phyloP scores from a whole-genome alignment of 2,329 filamentous ascomycete genomes.

The Clarireedia homoeocarpa region DNA sequence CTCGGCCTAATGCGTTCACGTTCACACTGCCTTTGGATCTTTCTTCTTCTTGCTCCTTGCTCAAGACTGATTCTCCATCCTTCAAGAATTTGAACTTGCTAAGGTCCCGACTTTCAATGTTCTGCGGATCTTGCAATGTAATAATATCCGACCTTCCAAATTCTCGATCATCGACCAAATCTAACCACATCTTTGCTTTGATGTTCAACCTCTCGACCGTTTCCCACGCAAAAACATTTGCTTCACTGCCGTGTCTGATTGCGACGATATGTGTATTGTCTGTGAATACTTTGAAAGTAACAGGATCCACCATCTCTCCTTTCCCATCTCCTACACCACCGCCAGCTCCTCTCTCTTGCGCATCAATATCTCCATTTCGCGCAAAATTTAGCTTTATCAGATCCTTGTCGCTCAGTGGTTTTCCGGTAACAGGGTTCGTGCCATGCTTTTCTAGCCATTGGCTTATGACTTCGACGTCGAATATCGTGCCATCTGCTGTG shows the following conservation, averaged over 20 bases:
- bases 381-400: constrained; percentile 87
- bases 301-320: constrained; percentile 87
- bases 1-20: constrained; percentile 67
- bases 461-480: constrained; percentile 89
- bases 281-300: constrained; percentile 95
- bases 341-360: constrained; percentile 36
- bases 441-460: constrained; percentile 91
- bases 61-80: constrained; percentile 65
- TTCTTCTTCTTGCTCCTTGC: constrained; percentile 63
- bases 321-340: constrained; percentile 50
- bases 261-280: constrained; percentile 97
- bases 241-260: constrained; percentile 68
- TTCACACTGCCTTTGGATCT: constrained; percentile 66
- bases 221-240: constrained; percentile 95
- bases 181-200: constrained; percentile 92
- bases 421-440: constrained; percentile 83
- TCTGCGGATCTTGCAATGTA: constrained; percentile 91
- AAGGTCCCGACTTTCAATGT: constrained; percentile 72
- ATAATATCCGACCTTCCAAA: constrained; percentile 91
- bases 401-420: constrained; percentile 70
- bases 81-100: constrained; percentile 84
- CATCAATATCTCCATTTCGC: constrained; percentile 69
- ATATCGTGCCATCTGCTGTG: constrained; percentile 78
- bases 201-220: constrained; percentile 93
- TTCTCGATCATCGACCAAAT: constrained; percentile 78